Percentiles rank a stretch among this genome's conserved stretches.
These are phyloP conservation scores for Torrubiellomyces zombiae DNA, from an alignment of 2,329 filamentous ascomycete species.

Conservation along the genomic window DNA sequence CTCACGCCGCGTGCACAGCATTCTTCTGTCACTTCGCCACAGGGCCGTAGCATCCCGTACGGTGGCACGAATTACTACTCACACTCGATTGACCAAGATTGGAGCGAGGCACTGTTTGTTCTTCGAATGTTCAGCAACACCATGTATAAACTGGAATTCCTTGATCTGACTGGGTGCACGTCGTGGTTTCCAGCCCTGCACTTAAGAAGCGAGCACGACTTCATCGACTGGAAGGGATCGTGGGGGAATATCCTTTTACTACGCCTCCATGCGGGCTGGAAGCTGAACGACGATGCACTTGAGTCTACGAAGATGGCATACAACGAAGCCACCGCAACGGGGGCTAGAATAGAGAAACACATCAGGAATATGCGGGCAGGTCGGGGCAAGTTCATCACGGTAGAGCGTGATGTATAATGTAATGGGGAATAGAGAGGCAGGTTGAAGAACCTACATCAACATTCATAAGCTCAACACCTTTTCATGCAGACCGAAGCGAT, in stretches of 20 bases:
- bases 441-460: no score
- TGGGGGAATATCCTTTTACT: conserved; percentile 36
- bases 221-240: conserved; percentile 34
- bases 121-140: conserved; percentile 35
- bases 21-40: conserved; percentile 26
- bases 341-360: conserved; percentile 27
- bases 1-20: conserved; percentile 37
- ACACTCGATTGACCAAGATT: conserved; percentile 40
- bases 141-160: conserved; percentile 41
- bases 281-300: conserved; percentile 15
- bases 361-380: conserved; percentile 29
- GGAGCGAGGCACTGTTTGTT: conserved; percentile 39
- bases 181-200: conserved; percentile 36
- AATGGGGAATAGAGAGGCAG: no score
- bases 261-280: conserved; percentile 28
- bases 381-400: conserved; percentile 29
- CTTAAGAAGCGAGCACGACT: conserved; percentile 23
- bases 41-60: conserved; percentile 30
- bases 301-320: conserved; percentile 16
- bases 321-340: conserved; percentile 19
- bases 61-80: conserved; percentile 40
- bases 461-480: no score
- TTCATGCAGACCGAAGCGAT: no score
- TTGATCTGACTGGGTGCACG: conserved; percentile 43
- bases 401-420: conserved; percentile 27